Evolutionary conservation across 306 rosid species (phyloP).

Genomic region (barrel medic (Medicago truncatula)): MtrunA17r5.0-ANR NC_053049.1:36240001-36240500

Average conservation of each 20-base stretch:
- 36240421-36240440: constrained; percentile 24
- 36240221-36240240: constrained; percentile 20
- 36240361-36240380: neutral
- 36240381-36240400: constrained; percentile 5
- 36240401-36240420: constrained; percentile 1
- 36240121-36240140: constrained; percentile 17
- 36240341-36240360: constrained; percentile 15
- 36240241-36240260: constrained; percentile 28
- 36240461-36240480: neutral
- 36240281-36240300: neutral
- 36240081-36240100: neutral
- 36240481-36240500: constrained; percentile 4
- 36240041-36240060: constrained; percentile 22
- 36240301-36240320: constrained; percentile 4
- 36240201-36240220: neutral
- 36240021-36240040: constrained; percentile 18
- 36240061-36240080: constrained; percentile 5
- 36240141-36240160: neutral
- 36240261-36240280: constrained; percentile 11
- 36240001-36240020: no score
- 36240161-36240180: constrained; percentile 8
- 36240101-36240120: neutral
- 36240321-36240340: neutral
- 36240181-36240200: constrained; percentile 24
- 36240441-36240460: constrained; percentile 10